Conservation (phyloP, 1,139 yeast genomes). For the Debaryomyces udenii region DNA sequence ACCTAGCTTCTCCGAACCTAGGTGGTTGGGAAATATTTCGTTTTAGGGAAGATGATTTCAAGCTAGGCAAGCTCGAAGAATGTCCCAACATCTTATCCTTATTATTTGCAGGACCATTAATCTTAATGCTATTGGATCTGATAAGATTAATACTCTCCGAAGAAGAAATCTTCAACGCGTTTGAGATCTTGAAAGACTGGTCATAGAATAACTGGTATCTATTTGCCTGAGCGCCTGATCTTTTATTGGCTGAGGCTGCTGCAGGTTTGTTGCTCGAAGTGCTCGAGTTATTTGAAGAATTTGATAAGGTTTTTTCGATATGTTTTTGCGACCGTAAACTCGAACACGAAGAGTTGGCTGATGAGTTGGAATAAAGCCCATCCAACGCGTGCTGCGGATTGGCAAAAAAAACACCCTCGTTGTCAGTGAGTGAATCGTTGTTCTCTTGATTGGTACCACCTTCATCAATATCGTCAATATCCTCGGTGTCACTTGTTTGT, state of each 20-base stretch:
- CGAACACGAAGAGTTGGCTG: conserved; percentile 41
- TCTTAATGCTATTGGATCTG: conserved; percentile 25
- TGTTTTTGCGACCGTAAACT: conserved; percentile 29
- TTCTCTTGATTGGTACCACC: conserved; percentile 21
- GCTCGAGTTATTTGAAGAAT: conserved; percentile 36
- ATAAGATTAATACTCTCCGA: conserved; percentile 45
- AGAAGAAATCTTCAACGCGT: conserved; percentile 47
- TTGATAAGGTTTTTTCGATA: conserved; percentile 39
- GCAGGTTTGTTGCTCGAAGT: conserved; percentile 15
- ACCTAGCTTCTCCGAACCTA: conserved; percentile 15
- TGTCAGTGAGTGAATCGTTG: conserved; percentile 16
- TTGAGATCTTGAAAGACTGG: conserved; percentile 48
- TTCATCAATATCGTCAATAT: conserved; percentile 28
- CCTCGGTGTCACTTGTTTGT: conserved; percentile 16
- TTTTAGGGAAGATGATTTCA: conserved; percentile 25
- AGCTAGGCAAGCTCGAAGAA: conserved; percentile 44
- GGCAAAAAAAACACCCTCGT: conserved; percentile 24
- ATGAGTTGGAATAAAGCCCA: conserved; percentile 31
- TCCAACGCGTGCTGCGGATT: conserved; percentile 29
- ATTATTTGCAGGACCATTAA: conserved; percentile 6
- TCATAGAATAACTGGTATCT: conserved; percentile 55
- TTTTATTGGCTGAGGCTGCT: conserved; percentile 21
- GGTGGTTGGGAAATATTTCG: conserved; percentile 10
- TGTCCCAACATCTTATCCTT: conserved; percentile 35
- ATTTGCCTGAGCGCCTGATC: conserved; percentile 52